A percentile compares a stretch with the other conserved stretches of the same genome.
These are phyloP conservation scores for Lichtheimia ornata DNA, from an alignment of 371 early-diverging fungal species.

Conservation along the genomic window DNA sequence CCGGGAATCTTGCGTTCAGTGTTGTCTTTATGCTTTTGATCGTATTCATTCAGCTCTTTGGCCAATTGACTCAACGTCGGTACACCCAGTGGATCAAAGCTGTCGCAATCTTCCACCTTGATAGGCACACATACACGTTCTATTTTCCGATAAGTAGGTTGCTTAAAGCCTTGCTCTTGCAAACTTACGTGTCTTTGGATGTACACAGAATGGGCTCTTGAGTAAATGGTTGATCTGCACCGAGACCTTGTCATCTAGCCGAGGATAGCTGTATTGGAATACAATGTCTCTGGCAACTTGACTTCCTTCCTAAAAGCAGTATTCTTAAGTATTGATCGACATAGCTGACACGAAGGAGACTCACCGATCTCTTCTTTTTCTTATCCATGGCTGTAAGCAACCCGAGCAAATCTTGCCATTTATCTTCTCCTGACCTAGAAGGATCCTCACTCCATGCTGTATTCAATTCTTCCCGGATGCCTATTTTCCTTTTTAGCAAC, in stretches of 20 bases:
- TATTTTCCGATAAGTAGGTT: conserved; percentile 15
- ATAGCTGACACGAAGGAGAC: background rate
- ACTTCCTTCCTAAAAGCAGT: conserved; percentile 13
- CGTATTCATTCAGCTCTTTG: conserved; percentile 56
- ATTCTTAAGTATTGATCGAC: background rate
- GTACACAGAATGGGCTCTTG: conserved; percentile 99
- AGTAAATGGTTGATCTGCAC: conserved; percentile 94
- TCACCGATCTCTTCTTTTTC: conserved; percentile 8
- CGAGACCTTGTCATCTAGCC: conserved; percentile 96
- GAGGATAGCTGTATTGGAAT: conserved; percentile 89
- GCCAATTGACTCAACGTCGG: conserved; percentile 74
- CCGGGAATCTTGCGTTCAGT: conserved; percentile 39
- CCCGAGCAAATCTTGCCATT: conserved; percentile 56
- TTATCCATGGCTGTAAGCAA: conserved; percentile 2
- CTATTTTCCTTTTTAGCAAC: conserved; percentile 9
- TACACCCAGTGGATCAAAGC: conserved; percentile 79
- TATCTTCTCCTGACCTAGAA: conserved; percentile 45
- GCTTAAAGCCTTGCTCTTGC: conserved; percentile 3
- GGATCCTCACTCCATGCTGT: conserved; percentile 52
- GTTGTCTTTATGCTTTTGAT: conserved; percentile 21
- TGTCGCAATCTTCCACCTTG: conserved; percentile 67
- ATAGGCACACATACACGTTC: conserved; percentile 94
- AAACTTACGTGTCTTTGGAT: conserved; percentile 87
- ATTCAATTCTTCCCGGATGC: conserved; percentile 46
- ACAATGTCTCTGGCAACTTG: conserved; percentile 66